Conservation (phyloP, 768 basidiomycete genomes). For the Sistotremastrum suecicum region DNA sequence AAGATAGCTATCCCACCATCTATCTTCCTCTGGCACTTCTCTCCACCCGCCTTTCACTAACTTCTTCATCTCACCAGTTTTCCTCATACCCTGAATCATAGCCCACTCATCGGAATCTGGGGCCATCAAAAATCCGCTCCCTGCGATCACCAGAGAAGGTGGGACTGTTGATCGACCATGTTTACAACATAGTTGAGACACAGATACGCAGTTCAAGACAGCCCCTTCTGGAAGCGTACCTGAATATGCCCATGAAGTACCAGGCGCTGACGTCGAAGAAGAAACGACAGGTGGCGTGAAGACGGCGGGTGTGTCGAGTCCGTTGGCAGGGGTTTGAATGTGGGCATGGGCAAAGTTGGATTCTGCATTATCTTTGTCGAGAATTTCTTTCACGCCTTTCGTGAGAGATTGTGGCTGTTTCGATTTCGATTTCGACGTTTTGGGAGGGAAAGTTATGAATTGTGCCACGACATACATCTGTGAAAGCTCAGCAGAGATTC, state of each 20-base stretch:
- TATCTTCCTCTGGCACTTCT: neutral
- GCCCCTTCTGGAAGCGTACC: no score
- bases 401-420: constrained; percentile 5
- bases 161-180: neutral
- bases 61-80: neutral
- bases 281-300: constrained; percentile 13
- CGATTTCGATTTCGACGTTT: constrained; percentile 16
- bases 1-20: neutral
- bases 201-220: constrained; percentile 19
- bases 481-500: neutral
- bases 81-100: neutral
- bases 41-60: neutral
- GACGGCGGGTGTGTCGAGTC: constrained; percentile 13
- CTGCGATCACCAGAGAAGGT: constrained; percentile 4
- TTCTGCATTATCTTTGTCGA: constrained; percentile 4
- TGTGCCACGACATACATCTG: constrained; percentile 52
- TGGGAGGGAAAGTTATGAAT: constrained; percentile 42
- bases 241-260: constrained; percentile 5
- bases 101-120: neutral
- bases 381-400: neutral
- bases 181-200: constrained; percentile 10
- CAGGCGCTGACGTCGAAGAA: constrained; percentile 3
- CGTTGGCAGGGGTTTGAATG: constrained; percentile 24
- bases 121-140: neutral
- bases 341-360: constrained; percentile 11